Evolutionary conservation across 768 basidiomycete species (phyloP).

Genomic region (Panellus pusillus): DNA sequence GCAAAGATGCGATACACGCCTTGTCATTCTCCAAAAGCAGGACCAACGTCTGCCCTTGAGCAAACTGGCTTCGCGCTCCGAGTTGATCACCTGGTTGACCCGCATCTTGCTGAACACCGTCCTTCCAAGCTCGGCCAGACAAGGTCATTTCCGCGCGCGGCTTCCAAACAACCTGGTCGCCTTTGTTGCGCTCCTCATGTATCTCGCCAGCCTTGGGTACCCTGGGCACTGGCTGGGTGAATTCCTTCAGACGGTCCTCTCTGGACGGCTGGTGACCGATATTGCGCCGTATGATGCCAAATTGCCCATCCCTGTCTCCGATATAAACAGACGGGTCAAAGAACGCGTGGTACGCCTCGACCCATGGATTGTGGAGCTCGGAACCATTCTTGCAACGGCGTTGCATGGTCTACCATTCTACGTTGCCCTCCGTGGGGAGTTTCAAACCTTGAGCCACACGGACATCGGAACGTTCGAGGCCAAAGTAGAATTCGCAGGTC

Average conservation of each 20-base stretch:
- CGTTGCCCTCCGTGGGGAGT: not conserved
- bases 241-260: slow-evolving; percentile 1
- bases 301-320: slow-evolving; percentile 10
- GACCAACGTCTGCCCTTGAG: not conserved
- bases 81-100: slow-evolving; percentile 10
- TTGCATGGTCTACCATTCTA: not conserved
- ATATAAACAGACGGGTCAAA: slow-evolving; percentile 3
- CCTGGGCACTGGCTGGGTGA: slow-evolving; percentile 12
- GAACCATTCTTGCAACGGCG: slow-evolving; percentile 4
- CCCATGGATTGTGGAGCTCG: slow-evolving; percentile 6
- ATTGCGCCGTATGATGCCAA: slow-evolving; percentile 9
- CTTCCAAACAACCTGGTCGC: slow-evolving; percentile 12
- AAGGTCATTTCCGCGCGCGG: slow-evolving; percentile 3
- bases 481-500: not conserved
- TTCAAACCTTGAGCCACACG: not conserved
- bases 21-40: slow-evolving; percentile 3
- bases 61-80: not conserved
- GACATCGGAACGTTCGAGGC: slow-evolving; percentile 12
- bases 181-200: slow-evolving; percentile 7
- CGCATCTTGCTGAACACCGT: slow-evolving; percentile 5
- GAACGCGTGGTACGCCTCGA: slow-evolving; percentile 7
- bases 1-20: not conserved
- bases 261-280: slow-evolving; percentile 1
- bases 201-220: slow-evolving; percentile 6
- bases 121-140: not conserved